Evolutionary conservation across 495 filamentous ascomycete genomes (phyloP), one percentile per base, ranked within the genome.

Genomic region (Penicillium paradoxum): DNA sequence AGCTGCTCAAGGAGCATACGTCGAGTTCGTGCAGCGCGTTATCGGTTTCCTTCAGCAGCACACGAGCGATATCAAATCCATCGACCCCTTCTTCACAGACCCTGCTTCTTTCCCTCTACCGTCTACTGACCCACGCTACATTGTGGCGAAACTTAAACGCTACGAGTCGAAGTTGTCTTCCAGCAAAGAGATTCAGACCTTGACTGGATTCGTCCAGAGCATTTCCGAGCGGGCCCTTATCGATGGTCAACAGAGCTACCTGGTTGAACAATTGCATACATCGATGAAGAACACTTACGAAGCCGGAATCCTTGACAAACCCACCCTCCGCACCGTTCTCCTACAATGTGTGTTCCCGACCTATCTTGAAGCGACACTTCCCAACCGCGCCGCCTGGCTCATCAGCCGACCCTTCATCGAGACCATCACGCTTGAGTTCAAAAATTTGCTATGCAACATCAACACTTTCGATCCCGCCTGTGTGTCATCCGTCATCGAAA

Each of bases 21-120:
- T 87, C 14, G 71, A 77, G 18, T 88, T 89, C 57, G 83, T 87
- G 13, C 86, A 89, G 36, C 62, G 69, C 6, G 69, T 89, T 13
- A 76, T 89, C 11, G 73, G 79, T 45, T 79, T 80, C 53, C 61
- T 89, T 21, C 83, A 88, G 58, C 83, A 89, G 56, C 76, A 88
- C 54, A 82, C 80, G 9, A 69, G 76, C 38, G 78, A 83, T 42
- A 84, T 89, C 22, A 78, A 77, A 54, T 71, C 73, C 0, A 76
- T 89, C 40, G 82, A 87, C 52, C 62, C 65, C 3, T 89, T 85
- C 73, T 89, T 89, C 70, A 87, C 79, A 2, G 79, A 89, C 51
- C 79, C 82, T 8, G 62, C 74, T 21, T 66, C 78, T 0, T 89
- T 89, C 64, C 86, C 86, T 6, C 67, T 88, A 27, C 86, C 86